These are phyloP conservation scores for Ophiostoma sp. DNA, from an alignment of 2,329 filamentous ascomycete species.

Conservation along the genomic window DNA sequence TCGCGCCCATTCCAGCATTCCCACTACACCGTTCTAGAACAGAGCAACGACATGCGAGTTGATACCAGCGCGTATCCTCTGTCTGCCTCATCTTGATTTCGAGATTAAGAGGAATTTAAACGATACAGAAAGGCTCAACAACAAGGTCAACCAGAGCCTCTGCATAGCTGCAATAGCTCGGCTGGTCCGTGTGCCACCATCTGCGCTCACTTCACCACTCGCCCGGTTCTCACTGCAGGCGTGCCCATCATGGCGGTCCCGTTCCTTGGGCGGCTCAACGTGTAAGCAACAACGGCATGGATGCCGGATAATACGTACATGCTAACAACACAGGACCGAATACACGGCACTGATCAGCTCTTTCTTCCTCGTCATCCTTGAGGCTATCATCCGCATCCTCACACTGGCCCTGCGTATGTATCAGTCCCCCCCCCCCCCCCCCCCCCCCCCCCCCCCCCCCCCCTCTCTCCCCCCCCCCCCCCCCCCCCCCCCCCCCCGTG, in stretches of 20 bases:
- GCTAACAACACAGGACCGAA: conserved; percentile 55
- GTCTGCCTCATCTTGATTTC: background rate
- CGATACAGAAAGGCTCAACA: background rate
- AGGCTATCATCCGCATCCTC: conserved; percentile 75
- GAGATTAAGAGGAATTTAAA: too few species aligned
- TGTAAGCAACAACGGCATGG: conserved; percentile 38
- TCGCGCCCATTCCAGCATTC: background rate
- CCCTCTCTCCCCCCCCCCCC: too few species aligned
- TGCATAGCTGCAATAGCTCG: too few species aligned
- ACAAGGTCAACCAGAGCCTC: background rate
- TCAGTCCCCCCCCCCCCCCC: background rate
- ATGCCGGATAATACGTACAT: background rate
- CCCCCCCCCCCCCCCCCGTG: too few species aligned
- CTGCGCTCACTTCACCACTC: too few species aligned
- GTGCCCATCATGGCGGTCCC: conserved; percentile 44
- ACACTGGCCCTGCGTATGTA: conserved; percentile 78
- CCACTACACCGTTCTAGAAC: background rate
- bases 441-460: too few species aligned
- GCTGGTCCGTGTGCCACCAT: too few species aligned
- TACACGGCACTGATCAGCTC: conserved; percentile 83
- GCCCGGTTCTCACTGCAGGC: too few species aligned
- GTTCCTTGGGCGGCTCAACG: conserved; percentile 48
- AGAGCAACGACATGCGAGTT: background rate
- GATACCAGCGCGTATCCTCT: background rate
- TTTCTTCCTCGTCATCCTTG: conserved; percentile 73